A percentile compares a stretch with the other conserved stretches of the same genome.
Evolutionary conservation across 148 eudicot species (phyloP).

Genomic region (Chenopodium formosanum): DNA sequence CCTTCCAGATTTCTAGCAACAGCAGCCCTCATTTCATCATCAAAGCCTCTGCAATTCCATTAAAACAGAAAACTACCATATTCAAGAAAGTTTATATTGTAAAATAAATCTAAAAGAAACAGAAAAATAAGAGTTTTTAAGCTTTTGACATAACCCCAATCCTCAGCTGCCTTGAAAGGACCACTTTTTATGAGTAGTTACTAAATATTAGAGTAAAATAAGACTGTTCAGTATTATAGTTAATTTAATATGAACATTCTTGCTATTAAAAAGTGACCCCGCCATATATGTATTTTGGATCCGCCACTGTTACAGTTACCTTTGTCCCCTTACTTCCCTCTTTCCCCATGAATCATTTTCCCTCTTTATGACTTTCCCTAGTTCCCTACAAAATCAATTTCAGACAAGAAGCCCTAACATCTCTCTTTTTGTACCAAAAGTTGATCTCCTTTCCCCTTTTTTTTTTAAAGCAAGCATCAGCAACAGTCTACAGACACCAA

Average conservation of each 20-base stretch:
- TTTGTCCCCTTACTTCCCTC: not conserved
- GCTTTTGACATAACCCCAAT: not conserved
- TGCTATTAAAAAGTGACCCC: too few relatives aligned
- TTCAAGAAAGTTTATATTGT: not conserved
- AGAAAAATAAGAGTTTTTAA: not conserved
- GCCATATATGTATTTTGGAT: too few relatives aligned
- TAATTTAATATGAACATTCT: too few relatives aligned
- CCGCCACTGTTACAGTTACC: too few relatives aligned
- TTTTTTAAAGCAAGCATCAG: not conserved
- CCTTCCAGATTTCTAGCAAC: slow-evolving; percentile 94
- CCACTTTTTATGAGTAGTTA: too few relatives aligned
- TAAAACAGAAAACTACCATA: not conserved
- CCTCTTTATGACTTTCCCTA: not conserved
- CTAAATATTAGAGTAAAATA: too few relatives aligned
- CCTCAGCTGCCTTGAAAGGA: too few relatives aligned
- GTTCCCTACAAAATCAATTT: not conserved
- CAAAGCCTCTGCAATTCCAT: slow-evolving; percentile 73
- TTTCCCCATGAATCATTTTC: not conserved
- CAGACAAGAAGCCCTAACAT: not conserved
- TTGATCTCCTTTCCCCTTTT: not conserved
- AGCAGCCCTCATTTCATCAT: slow-evolving; percentile 96
- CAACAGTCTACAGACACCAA: not conserved
- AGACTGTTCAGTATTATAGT: too few relatives aligned
- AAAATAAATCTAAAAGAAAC: not conserved
- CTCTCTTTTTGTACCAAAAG: not conserved